Evolutionary conservation across 2,329 filamentous ascomycete genomes (phyloP), one percentile per base, ranked within the genome.

Genomic region (Colletotrichum viniferum): DNA sequence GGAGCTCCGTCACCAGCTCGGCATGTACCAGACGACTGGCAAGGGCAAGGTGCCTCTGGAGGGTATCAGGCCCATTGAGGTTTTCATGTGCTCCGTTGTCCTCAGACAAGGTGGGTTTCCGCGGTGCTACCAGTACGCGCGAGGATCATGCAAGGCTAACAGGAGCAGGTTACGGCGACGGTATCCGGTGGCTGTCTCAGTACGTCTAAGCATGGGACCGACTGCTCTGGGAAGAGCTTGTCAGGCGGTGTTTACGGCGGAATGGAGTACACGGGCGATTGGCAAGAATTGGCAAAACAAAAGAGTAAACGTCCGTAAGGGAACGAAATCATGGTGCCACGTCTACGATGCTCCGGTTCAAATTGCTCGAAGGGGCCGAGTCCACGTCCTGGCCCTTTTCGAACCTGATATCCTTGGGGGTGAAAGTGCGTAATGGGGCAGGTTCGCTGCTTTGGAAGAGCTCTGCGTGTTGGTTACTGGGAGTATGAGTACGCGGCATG

Each of bases 51-150:
- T 97, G 77, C 95, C 94, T 78, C 90, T 97, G 79, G 96, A 98
- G 89, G 95, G 95, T 38, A 98, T 98, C 86, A 91, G 96, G 81
- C 95, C 96, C 28, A 96, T 99, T 82, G 97, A 99, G 90, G 92
- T 98, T 78, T 98, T 98, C 87, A 98, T 99, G 97, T 98, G 96
- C 91, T 98, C 95, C 81, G 96, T 98, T 80, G 96, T 98, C 77
- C 98, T 98, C 95, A 92, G 96, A 86, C 96, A 98, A 90, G 97
- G 92, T 94, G 81, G 80, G 90, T 86, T 52, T 52, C 34, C 8
- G 14, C 10, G 26, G 38, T 43, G 14, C 24, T 67, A n/a, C 48
- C 24, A 68, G 14, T 56, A 6, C 18, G 21, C 16, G 9, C 1
- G n/a, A 65, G 21, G 18, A 56, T 14, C 16, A 12, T 12, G 14